Percentiles rank a stretch among this genome's conserved stretches.
Evolutionary conservation across 2,329 filamentous ascomycete genomes (phyloP).

Genomic region (Sporothrix curviconia): DNA sequence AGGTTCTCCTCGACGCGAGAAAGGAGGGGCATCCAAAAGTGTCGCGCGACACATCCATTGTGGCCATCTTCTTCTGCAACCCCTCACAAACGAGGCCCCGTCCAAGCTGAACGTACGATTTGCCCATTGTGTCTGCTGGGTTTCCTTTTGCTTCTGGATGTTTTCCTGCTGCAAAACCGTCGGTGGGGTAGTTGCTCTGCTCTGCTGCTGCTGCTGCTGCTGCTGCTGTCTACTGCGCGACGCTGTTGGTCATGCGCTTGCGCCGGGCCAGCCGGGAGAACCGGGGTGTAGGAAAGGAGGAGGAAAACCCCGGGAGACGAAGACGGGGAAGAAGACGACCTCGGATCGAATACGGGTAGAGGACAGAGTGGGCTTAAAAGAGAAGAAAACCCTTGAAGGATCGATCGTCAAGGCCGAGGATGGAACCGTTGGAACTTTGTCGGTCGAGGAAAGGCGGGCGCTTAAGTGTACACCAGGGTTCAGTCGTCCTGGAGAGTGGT

Average conservation of each 20-base stretch:
- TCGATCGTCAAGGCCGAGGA: too few species aligned
- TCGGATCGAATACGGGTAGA: too few species aligned
- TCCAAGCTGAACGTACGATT: conserved; percentile 53
- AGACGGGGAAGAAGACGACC: neutral
- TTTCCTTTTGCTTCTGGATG: neutral
- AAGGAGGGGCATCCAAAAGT: too few species aligned
- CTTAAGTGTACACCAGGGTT: too few species aligned
- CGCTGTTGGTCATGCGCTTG: conserved; percentile 11
- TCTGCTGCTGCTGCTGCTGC: too few species aligned
- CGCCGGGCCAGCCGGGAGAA: conserved; percentile 7
- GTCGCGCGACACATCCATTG: conserved; percentile 3
- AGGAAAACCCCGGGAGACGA: neutral
- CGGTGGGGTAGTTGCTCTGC: too few species aligned
- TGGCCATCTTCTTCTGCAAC: neutral
- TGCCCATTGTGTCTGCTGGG: conserved; percentile 33
- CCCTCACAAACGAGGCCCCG: too few species aligned
- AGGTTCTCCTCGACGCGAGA: too few species aligned
- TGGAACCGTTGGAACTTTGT: too few species aligned
- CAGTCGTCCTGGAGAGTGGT: too few species aligned
- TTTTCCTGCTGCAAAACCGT: neutral
- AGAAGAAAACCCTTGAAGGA: neutral
- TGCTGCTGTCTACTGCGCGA: neutral
- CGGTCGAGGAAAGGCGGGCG: too few species aligned
- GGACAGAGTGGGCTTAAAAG: neutral
- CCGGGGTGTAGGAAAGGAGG: neutral